Conservation (phyloP, 768 basidiomycete genomes). For the Collybia sp. region DNA sequence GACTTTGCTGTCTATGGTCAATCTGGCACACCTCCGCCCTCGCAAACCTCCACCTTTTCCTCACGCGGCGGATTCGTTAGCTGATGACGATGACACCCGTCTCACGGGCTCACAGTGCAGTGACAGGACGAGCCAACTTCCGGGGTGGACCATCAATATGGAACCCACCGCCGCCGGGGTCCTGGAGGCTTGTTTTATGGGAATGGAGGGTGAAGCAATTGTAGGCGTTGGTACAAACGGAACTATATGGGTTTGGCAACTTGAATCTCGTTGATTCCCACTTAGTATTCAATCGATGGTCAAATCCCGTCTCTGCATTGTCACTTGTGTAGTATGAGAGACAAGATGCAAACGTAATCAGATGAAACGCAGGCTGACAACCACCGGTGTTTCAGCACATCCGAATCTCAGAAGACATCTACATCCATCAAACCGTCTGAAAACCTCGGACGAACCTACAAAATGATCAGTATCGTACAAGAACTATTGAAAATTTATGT, state of each 20-base stretch:
- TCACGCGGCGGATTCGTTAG: conserved; percentile 13
- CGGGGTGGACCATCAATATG: conserved; percentile 17
- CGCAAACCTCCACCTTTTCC: conserved; percentile 39
- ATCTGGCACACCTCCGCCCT: conserved; percentile 40
- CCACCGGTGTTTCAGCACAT: too few species aligned
- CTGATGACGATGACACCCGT: conserved; percentile 15
- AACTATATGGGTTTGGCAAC: conserved; percentile 35
- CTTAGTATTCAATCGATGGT: not conserved
- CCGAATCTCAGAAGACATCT: too few species aligned
- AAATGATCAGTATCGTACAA: too few species aligned
- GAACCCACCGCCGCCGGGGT: conserved; percentile 5
- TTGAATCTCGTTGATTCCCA: too few species aligned
- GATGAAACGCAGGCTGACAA: too few species aligned
- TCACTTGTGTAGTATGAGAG: not conserved
- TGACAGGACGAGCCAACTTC: conserved; percentile 1
- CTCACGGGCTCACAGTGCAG: conserved; percentile 3
- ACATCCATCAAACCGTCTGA: too few species aligned
- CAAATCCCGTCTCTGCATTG: not conserved
- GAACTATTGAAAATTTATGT: too few species aligned
- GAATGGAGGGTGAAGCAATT: conserved; percentile 35
- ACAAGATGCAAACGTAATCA: not conserved
- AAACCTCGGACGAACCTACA: too few species aligned
- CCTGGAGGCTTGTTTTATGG: conserved; percentile 37
- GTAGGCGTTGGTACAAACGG: conserved; percentile 35
- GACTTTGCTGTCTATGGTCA: conserved; percentile 37